Evolutionary conservation across 2,329 filamentous ascomycete genomes (phyloP), one percentile per base, ranked within the genome.

Genomic region (Acarospora socialis): DNA sequence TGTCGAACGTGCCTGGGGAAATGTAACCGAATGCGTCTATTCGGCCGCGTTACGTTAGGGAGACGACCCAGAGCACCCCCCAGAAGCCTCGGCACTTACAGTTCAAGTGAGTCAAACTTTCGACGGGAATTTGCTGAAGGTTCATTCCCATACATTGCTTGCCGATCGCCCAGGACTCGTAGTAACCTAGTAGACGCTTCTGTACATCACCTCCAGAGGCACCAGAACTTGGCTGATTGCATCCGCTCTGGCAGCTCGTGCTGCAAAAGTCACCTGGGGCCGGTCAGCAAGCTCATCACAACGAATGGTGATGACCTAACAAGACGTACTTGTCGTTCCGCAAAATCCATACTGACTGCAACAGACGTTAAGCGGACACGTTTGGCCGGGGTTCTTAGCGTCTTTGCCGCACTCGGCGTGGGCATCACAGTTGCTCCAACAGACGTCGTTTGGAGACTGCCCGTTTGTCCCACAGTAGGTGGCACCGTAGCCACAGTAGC

Each of bases 341-440:
- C 54, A 59, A 26, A 52, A 56, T 3, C 56, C 51, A 14, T 35
- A 51, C 8, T 49, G 33, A 13, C 38, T 45, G 26, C 55, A 58
- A 42, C 56, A 59, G 0, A 57, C 54, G 9, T 57, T 54, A 0
- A 57, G 41, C 1, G 54, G 54, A 29, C 54, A 57, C 7, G 41
- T 40, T 14, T 42, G 28, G 5, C 44, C 44, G 1, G 46, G 32
- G 0, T 35, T 12, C 0, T 36, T 38, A 2, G 52, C 43, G 29
- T 45, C 45, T 14, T 42, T 21, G 6, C 52, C 52, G 30, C 53
- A 57, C 26, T 53, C 50, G 2, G 52, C 45, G 10, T 51, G 41
- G 9, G 51, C 50, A 40, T 55, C 43, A 34, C 52, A 55, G 34
- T 52, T 52, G 23, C 27, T 36, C 40, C 42, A 46, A 38, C 50